Evolutionary conservation across 176 grass and related monocot genomes (phyloP).

Genomic region (Sorghum bicolor): Sorghum_bicolor_NCBIv3 NC_012871.2:1646501-1647000

Average conservation of each 20-base stretch:
- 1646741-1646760: neutral
- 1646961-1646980: neutral
- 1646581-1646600: neutral
- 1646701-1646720: neutral
- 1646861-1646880: neutral
- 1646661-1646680: neutral
- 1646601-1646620: neutral
- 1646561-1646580: neutral
- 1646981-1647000: rapidly evolving
- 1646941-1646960: neutral
- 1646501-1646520: neutral
- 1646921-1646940: neutral
- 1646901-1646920: neutral
- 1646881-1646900: neutral
- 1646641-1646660: neutral
- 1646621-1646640: neutral
- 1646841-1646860: rapidly evolving
- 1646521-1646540: neutral
- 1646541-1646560: neutral
- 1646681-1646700: neutral
- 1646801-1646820: neutral
- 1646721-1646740: neutral
- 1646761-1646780: neutral
- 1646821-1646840: rapidly evolving
- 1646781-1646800: neutral